Conservation (phyloP, 2,329 filamentous ascomycete species). For the Hypoxylon sp. region DNA sequence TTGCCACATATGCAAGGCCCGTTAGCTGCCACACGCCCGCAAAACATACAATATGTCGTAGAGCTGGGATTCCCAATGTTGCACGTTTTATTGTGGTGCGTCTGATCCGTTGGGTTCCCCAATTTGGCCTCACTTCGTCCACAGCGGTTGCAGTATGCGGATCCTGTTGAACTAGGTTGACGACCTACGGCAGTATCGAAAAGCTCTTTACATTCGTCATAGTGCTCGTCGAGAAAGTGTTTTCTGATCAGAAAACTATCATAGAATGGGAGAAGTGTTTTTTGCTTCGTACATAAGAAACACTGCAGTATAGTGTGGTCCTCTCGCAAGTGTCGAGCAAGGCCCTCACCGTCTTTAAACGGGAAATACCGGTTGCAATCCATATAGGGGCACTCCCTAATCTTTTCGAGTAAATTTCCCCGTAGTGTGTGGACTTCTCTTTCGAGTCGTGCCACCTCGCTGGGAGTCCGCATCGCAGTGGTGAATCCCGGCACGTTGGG, state of each 20-base stretch:
- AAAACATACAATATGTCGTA: slow-evolving; percentile 25
- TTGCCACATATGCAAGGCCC: slow-evolving; percentile 15
- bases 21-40: not conserved
- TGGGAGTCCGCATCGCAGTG: slow-evolving; percentile 59
- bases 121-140: slow-evolving; percentile 33
- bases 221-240: slow-evolving; percentile 47
- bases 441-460: slow-evolving; percentile 58
- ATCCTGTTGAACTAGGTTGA: no score
- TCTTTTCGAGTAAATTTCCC: slow-evolving; percentile 55
- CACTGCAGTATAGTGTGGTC: slow-evolving; percentile 53
- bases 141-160: slow-evolving; percentile 37
- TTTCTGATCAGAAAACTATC: slow-evolving; percentile 38
- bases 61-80: not conserved
- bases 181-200: slow-evolving; percentile 3
- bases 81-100: slow-evolving; percentile 20
- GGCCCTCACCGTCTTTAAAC: slow-evolving; percentile 48
- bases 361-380: slow-evolving; percentile 57
- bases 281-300: slow-evolving; percentile 48
- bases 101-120: slow-evolving; percentile 23
- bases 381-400: slow-evolving; percentile 57
- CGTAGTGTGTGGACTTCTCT: slow-evolving; percentile 55
- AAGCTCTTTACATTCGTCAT: slow-evolving; percentile 36
- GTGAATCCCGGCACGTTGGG: slow-evolving; percentile 56
- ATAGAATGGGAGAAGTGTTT: slow-evolving; percentile 55
- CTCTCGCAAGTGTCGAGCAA: slow-evolving; percentile 57